Evolutionary conservation across 2,329 filamentous ascomycete genomes (phyloP).

Genomic region (Ceratocystis lukuohia): DNA sequence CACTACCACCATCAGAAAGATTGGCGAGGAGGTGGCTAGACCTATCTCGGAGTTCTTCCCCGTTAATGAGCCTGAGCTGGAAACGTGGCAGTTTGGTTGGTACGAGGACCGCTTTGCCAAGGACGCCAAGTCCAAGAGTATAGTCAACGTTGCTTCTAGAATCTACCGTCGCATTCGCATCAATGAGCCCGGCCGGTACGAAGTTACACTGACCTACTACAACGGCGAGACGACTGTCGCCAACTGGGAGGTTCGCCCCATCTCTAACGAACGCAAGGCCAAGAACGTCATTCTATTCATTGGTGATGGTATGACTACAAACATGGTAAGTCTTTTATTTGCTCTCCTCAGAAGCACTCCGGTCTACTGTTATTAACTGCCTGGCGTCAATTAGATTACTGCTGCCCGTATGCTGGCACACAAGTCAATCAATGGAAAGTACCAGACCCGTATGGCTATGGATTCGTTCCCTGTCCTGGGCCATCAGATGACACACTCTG

Average conservation of each 20-base stretch:
- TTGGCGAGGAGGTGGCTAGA: slow-evolving; percentile 36
- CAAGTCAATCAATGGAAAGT: slow-evolving; percentile 73
- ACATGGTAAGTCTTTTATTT: slow-evolving; percentile 38
- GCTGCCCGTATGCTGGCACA: slow-evolving; percentile 71
- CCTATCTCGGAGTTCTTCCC: slow-evolving; percentile 54
- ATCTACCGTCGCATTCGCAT: slow-evolving; percentile 63
- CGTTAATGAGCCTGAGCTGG: slow-evolving; percentile 54
- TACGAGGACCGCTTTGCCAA: slow-evolving; percentile 71
- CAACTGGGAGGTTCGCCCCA: slow-evolving; percentile 61
- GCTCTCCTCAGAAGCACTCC: too few relatives aligned
- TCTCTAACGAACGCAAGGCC: slow-evolving; percentile 55
- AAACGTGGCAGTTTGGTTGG: slow-evolving; percentile 72
- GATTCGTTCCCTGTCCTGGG: slow-evolving; percentile 77
- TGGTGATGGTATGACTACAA: slow-evolving; percentile 58
- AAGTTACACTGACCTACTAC: slow-evolving; percentile 64
- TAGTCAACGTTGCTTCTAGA: slow-evolving; percentile 71
- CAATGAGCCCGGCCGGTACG: slow-evolving; percentile 67
- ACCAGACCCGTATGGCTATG: slow-evolving; percentile 60
- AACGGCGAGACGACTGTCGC: slow-evolving; percentile 57
- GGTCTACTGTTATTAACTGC: neutral
- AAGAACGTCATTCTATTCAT: slow-evolving; percentile 84
- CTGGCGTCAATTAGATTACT: slow-evolving; percentile 36
- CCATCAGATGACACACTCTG: slow-evolving; percentile 79
- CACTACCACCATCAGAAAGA: slow-evolving; percentile 59
- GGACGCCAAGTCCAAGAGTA: slow-evolving; percentile 52